Evolutionary conservation across 2,329 filamentous ascomycete genomes (phyloP).

Genomic region (Aspergillus pseudoviridinutans): DNA sequence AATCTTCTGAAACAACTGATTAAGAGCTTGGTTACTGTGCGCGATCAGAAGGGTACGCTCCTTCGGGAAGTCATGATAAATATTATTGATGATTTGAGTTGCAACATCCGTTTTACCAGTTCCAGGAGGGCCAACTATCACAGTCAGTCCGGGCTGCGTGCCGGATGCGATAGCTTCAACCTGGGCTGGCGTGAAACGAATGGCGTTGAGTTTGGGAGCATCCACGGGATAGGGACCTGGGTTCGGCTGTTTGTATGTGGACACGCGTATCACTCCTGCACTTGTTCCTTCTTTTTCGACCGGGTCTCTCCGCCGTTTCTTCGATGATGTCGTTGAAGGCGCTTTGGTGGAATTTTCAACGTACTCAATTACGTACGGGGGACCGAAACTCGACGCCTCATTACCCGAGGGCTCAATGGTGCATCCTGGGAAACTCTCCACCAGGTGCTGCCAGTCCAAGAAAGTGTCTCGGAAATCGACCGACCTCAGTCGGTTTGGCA

Average conservation of each 20-base stretch:
- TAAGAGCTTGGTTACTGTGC: conserved; percentile 96
- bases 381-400: conserved; percentile 69
- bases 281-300: conserved; percentile 62
- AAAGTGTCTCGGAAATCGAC: conserved; percentile 95
- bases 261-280: conserved; percentile 70
- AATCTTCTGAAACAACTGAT: conserved; percentile 97
- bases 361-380: conserved; percentile 80
- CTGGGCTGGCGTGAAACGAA: conserved; percentile 88
- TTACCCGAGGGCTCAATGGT: conserved; percentile 74
- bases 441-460: conserved; percentile 88
- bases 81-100: conserved; percentile 97
- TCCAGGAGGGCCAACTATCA: conserved; percentile 91
- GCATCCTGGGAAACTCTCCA: conserved; percentile 84
- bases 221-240: conserved; percentile 86
- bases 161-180: conserved; percentile 91
- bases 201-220: conserved; percentile 71
- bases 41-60: conserved; percentile 90
- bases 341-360: conserved; percentile 51
- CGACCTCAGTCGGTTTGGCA: conserved; percentile 71
- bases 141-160: conserved; percentile 86
- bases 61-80: conserved; percentile 95
- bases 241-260: conserved; percentile 84
- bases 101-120: conserved; percentile 99
- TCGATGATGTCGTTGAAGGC: conserved; percentile 61
- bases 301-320: conserved; percentile 79